These are phyloP conservation scores for Nymphaea colorata DNA, from an alignment of 164 flowering plant genomes.

Conservation along the genomic window DNA sequence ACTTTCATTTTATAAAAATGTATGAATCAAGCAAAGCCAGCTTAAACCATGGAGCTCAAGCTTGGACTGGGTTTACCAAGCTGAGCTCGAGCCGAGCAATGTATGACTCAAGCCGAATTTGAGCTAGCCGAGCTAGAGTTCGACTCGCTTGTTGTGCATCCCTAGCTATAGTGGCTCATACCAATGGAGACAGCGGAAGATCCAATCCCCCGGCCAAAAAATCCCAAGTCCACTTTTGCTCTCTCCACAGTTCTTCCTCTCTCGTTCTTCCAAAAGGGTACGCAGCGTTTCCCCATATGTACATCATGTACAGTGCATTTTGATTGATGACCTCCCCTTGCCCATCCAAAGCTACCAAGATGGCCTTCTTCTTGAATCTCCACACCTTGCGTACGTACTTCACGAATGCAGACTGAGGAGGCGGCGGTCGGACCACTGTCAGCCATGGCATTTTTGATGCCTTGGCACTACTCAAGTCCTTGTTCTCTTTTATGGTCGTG, in stretches of 20 bases:
- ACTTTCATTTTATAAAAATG: too few relatives aligned
- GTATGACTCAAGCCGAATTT: too few relatives aligned
- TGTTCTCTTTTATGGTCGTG: slow-evolving; percentile 21
- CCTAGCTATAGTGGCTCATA: not conserved
- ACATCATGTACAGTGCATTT: slow-evolving; percentile 56
- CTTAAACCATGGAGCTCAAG: too few relatives aligned
- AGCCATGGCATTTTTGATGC: slow-evolving; percentile 58
- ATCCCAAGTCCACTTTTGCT: slow-evolving; percentile 32
- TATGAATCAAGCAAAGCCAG: too few relatives aligned
- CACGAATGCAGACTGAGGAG: slow-evolving; percentile 24
- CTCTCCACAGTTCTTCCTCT: slow-evolving; percentile 58
- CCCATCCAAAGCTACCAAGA: slow-evolving; percentile 56
- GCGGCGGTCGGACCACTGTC: slow-evolving; percentile 46
- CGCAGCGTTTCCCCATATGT: slow-evolving; percentile 66
- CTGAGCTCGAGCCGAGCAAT: too few relatives aligned
- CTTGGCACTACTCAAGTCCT: slow-evolving; percentile 24
- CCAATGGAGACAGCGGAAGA: slow-evolving; percentile 4
- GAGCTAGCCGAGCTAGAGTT: too few relatives aligned
- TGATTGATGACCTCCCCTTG: slow-evolving; percentile 35
- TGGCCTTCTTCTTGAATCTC: slow-evolving; percentile 33
- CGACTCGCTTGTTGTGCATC: too few relatives aligned
- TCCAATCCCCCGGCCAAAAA: slow-evolving; percentile 33
- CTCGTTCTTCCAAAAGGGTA: slow-evolving; percentile 55
- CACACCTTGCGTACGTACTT: slow-evolving; percentile 35
- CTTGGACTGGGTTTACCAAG: too few relatives aligned